Percentiles rank a stretch among this genome's conserved stretches.
phyloP scores from a whole-genome alignment of 345 rosid species.

The Eucalyptus cloeziana region DNA sequence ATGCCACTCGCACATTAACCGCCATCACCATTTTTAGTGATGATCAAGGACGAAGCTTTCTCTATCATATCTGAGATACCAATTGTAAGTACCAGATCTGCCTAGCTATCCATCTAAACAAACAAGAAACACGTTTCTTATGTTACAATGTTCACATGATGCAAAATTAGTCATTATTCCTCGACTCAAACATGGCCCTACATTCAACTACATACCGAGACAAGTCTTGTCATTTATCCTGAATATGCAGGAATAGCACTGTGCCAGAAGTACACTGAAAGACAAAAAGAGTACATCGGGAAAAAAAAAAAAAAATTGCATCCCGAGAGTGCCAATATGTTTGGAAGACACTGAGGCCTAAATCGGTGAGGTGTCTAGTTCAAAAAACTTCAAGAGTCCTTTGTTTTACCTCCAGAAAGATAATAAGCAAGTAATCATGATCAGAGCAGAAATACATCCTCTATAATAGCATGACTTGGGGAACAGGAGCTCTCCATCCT shows the following conservation, averaged over 20 bases:
- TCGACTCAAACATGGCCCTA: neutral
- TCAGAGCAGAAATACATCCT: neutral
- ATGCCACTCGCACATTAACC: neutral
- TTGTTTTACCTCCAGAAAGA: neutral
- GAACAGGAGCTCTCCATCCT: neutral
- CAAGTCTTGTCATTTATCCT: neutral
- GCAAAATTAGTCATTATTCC: neutral
- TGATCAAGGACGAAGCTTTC: neutral
- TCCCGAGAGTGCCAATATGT: neutral
- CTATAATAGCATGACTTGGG: neutral
- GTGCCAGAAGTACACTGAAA: neutral
- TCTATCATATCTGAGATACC: neutral
- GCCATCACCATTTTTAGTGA: neutral
- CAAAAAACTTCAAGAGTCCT: neutral
- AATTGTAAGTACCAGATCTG: neutral
- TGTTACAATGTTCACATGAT: neutral
- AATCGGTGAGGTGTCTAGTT: neutral
- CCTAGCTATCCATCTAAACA: neutral
- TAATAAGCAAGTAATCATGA: neutral
- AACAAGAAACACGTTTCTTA: fast-evolving
- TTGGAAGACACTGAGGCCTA: neutral
- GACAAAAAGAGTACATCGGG: neutral
- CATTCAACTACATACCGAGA: neutral
- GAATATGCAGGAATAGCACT: neutral
- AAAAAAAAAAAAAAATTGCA: neutral